phyloP scores from a whole-genome alignment of 495 filamentous ascomycete species.

The Hyaloscypha bicolor region DNA sequence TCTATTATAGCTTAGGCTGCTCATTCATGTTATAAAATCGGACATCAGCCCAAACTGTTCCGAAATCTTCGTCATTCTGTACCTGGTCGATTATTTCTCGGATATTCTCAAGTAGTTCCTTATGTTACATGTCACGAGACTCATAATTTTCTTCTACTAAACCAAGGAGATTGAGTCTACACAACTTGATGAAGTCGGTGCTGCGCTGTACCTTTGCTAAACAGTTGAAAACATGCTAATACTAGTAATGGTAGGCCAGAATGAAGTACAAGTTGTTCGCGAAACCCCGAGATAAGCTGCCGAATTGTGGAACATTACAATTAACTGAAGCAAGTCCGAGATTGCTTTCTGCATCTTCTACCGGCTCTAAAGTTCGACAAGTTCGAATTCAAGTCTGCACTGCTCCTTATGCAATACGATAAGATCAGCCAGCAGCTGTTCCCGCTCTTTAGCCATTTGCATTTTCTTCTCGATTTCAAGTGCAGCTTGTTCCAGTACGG shows the following conservation, averaged over 20 bases:
- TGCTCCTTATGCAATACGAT: not conserved
- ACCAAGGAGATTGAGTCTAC: not conserved
- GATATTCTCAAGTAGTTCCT: not conserved
- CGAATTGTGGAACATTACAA: not conserved
- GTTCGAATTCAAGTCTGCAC: not conserved
- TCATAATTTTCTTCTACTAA: not conserved
- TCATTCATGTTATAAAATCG: not conserved
- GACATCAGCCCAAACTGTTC: not conserved
- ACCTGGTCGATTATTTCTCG: not conserved
- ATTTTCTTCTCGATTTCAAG: not conserved
- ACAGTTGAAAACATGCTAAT: not conserved
- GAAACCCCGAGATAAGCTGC: not conserved
- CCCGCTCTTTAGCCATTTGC: not conserved
- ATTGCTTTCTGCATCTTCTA: not conserved
- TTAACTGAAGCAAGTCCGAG: not conserved
- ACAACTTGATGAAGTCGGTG: not conserved
- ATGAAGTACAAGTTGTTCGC: not conserved
- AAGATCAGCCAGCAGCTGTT: not conserved
- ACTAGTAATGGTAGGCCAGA: not conserved
- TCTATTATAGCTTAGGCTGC: not conserved
- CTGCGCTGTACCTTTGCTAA: not conserved
- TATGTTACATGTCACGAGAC: not conserved
- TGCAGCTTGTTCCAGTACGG: not conserved
- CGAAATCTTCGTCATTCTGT: not conserved
- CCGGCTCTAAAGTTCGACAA: not conserved